Evolutionary conservation across 306 rosid species (phyloP).

Genomic region (Quercus agrifolia): DNA sequence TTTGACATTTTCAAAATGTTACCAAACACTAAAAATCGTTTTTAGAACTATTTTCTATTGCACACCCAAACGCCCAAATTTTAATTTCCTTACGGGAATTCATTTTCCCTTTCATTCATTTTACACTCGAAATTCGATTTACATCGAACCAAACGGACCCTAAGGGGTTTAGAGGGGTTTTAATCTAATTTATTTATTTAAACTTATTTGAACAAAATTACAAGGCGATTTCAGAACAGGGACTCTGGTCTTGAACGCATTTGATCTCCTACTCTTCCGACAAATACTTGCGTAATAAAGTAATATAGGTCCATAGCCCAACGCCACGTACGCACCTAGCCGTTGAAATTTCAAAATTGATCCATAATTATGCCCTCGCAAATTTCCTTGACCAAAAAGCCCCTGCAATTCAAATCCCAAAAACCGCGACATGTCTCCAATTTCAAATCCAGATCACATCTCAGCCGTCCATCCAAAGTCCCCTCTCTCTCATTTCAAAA

Average conservation of each 20-base stretch:
- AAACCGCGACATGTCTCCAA: conserved; percentile 36
- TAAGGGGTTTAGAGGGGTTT: too few species aligned
- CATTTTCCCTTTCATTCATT: too few species aligned
- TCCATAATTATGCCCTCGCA: background rate
- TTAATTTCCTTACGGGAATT: too few species aligned
- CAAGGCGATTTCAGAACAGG: too few species aligned
- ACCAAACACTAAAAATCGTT: too few species aligned
- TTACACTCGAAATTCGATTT: too few species aligned
- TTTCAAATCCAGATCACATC: conserved; percentile 49
- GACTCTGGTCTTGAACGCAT: background rate
- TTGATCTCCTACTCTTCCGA: background rate
- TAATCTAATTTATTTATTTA: too few species aligned
- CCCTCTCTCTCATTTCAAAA: conserved; percentile 20
- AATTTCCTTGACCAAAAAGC: conserved; percentile 38
- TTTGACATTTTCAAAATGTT: too few species aligned
- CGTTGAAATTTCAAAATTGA: conserved; percentile 63
- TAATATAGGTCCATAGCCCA: background rate
- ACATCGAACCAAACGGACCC: too few species aligned
- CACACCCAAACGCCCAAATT: too few species aligned
- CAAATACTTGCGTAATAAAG: background rate
- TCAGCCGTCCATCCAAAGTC: conserved; percentile 49
- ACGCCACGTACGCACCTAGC: conserved; percentile 35
- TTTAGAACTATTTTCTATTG: too few species aligned
- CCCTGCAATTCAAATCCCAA: conserved; percentile 63
- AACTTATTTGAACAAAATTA: too few species aligned